Evolutionary conservation across 805 yeast genomes (phyloP), one percentile per base, ranked within the genome.

Genomic region (Kazachstania bromeliacearum): DNA sequence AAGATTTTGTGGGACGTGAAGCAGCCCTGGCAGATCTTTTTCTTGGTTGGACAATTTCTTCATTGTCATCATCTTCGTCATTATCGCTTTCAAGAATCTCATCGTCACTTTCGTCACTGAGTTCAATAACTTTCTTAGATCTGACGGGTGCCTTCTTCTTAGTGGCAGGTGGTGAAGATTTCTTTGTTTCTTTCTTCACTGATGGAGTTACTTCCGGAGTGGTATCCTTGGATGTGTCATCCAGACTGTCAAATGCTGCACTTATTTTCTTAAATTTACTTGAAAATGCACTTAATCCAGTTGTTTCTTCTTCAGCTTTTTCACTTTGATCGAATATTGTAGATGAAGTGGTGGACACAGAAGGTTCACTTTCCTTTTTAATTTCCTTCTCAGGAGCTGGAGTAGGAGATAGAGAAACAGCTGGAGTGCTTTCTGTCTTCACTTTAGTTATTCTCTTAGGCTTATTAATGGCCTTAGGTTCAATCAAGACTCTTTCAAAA

Each of bases 221-320:
- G 7, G 31, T n/a, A 19, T 21, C 28, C 32, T 30, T 32, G 12
- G 34, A 15, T 16, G 39, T 13, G 23, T 26, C 37, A 10, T 38
- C 39, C 2, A 44, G 28, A 4, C 44, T 38, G 24, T 59, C 57
- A 33, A 58, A 54, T 1, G 47, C 46, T n/a, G 53, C 47, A 28
- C 57, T 46, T 3, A 59, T 32, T 35, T 58, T 48, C 32, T 53
- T 57, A 33, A 57, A 57, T 37, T 47, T 55, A 38, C 45, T 52
- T 1, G 62, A 54, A 31, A 57, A 56, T 7, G 51, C 34, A 34
- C 60, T 53, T 26, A 55, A 33, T 5, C 35, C 43, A 7, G 31
- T 38, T 10, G 37, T 36, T 1, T 38, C 46, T 5, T 43, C 39
- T 19, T 39, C 41, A 8, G 39, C 48, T 13, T 33, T 39, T 8